Base-by-base conservation (phyloP, 1,139 yeast genomes). In the Lodderomyces jiufengensis region DNA sequence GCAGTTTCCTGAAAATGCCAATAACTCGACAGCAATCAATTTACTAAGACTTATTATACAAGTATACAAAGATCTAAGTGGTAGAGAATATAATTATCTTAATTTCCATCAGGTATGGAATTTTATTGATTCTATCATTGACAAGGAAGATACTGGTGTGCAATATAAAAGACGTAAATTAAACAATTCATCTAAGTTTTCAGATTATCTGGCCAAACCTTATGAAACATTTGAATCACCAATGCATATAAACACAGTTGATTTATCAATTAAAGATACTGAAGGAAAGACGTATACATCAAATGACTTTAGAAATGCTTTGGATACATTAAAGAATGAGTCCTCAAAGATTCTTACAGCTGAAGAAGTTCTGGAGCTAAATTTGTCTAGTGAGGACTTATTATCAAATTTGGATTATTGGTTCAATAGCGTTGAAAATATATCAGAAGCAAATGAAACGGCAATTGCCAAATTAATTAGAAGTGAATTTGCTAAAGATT, bases 31-130 rank as follows among this genome's bases (percentile, higher is more conserved):
- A 3, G 27, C 30, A 18, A 16, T 18, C 4, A 37, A 29, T 18
- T 44, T 66, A 9, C 65, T 67, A 48, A 58, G 57, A 37, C 49
- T 66, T 30, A 52, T 66, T 6, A 50, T 66, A 11, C 37, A 49
- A 13, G 64, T 55, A 31, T 70, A 65, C 38, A 61, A 61, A 36
- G 74, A 70, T 37, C 47, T 66, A 22, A 45, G 52, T 29, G 34
- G 51, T 1, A 48, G 70, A 31, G 74, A 68, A 34, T 55, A 52
- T 14, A 65, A 62, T 38, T 54, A 52, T 33, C 61, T 56, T 39
- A 51, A 57, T 27, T 70, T 69, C 42, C 46, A 43, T 8, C 50
- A 50, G 4, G 48, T 68, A 3, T 70, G 76, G 76, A 47, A 44
- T 8, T 67, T 67, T 36, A 61, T 69, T 11, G 60, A 59, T 37